Conservation (phyloP, 2,329 filamentous ascomycete genomes). For the Cladophialophora immunda region DNA sequence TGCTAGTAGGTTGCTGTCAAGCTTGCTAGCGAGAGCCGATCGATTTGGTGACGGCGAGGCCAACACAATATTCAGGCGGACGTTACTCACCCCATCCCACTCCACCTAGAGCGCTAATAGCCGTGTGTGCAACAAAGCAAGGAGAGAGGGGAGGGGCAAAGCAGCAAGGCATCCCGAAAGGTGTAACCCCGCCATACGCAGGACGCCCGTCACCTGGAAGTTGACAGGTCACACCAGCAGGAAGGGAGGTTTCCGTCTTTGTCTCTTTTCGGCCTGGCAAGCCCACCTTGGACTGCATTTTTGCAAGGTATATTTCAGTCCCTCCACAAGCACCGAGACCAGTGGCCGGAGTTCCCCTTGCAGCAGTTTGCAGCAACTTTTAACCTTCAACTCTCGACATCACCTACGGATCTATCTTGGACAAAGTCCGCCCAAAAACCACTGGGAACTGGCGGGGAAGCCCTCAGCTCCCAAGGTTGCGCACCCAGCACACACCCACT, state of each 20-base stretch:
- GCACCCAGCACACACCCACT: neutral
- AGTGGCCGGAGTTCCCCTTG: slow-evolving; percentile 10
- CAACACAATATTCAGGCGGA: slow-evolving; percentile 4
- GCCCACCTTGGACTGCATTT: neutral
- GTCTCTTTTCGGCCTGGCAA: neutral
- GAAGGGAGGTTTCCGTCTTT: slow-evolving; percentile 21
- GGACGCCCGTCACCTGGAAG: slow-evolving; percentile 16
- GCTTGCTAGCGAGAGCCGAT: neutral
- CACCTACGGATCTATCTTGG: neutral
- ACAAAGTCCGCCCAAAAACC: neutral
- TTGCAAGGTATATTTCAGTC: neutral
- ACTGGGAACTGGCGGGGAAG: slow-evolving; percentile 1
- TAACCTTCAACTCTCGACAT: neutral
- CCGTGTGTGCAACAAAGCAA: slow-evolving; percentile 14
- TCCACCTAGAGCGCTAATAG: slow-evolving; percentile 25
- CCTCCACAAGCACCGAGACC: neutral
- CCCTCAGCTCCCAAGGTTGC: neutral
- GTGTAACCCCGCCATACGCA: slow-evolving; percentile 18
- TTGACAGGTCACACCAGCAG: slow-evolving; percentile 27
- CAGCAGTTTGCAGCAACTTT: slow-evolving; percentile 8
- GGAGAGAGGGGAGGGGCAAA: slow-evolving; percentile 15
- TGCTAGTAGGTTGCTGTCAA: slow-evolving; percentile 4
- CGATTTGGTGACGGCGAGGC: neutral
- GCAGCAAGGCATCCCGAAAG: slow-evolving; percentile 22
- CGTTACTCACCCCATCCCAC: slow-evolving; percentile 6